Percentiles rank a stretch among this genome's conserved stretches.
These are phyloP conservation scores for Rhododendron griersonianum DNA, from an alignment of 148 eudicot genomes.

Conservation along the genomic window DNA sequence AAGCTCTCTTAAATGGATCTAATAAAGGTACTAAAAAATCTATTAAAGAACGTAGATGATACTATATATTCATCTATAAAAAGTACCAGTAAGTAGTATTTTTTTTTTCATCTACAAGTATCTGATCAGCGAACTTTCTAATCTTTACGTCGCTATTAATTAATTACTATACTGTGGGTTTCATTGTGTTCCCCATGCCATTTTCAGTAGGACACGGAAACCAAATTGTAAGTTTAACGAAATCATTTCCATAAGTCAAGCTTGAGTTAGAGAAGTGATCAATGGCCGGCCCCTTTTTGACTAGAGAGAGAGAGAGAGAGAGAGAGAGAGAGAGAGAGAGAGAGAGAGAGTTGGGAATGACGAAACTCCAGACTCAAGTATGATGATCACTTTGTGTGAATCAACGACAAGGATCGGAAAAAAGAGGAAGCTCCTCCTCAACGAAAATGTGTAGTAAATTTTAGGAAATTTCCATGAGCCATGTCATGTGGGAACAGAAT, in stretches of 20 bases:
- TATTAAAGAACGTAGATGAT: too few species aligned
- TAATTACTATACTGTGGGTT: too few species aligned
- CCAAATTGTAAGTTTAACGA: too few species aligned
- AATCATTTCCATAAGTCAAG: neutral
- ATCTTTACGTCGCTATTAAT: too few species aligned
- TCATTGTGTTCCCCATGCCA: too few species aligned
- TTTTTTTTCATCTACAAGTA: too few species aligned
- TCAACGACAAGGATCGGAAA: neutral
- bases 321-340: neutral
- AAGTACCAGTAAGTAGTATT: too few species aligned
- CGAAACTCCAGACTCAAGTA: neutral
- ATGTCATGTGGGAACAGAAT: neutral
- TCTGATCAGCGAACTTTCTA: too few species aligned
- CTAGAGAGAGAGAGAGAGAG: neutral
- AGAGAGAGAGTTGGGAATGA: neutral
- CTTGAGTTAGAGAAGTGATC: neutral
- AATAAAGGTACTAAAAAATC: too few species aligned
- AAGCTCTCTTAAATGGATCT: too few species aligned
- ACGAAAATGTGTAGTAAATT: neutral
- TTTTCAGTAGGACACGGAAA: too few species aligned
- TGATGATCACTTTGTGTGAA: neutral
- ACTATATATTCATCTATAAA: too few species aligned
- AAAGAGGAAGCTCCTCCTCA: neutral
- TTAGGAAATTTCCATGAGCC: neutral
- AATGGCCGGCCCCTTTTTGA: neutral